These are phyloP conservation scores for Persicaria tinctoria DNA, from an alignment of 148 eudicot species.

Conservation along the genomic window DNA sequence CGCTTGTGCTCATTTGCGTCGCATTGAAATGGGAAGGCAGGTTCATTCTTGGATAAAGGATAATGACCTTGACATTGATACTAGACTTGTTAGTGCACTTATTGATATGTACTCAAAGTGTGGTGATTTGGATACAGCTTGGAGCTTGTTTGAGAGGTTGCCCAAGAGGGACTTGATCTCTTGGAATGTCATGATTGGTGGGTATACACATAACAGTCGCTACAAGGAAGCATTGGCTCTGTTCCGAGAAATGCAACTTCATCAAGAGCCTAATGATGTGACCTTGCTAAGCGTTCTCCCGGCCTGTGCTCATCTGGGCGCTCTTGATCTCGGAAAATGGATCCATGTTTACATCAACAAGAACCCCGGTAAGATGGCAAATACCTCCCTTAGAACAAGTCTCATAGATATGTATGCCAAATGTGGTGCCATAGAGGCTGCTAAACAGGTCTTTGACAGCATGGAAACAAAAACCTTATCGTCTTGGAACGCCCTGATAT, in stretches of 20 bases:
- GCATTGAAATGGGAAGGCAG: slow-evolving; percentile 36
- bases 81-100: slow-evolving; percentile 38
- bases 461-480: slow-evolving; percentile 21
- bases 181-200: slow-evolving; percentile 66
- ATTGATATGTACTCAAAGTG: slow-evolving; percentile 58
- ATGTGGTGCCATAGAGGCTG: slow-evolving; percentile 48
- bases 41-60: slow-evolving; percentile 33
- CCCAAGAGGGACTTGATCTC: slow-evolving; percentile 36
- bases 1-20: slow-evolving; percentile 42
- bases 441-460: slow-evolving; percentile 34
- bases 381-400: slow-evolving; percentile 34
- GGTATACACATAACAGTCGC: slow-evolving; percentile 36
- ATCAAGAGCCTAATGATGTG: slow-evolving; percentile 36
- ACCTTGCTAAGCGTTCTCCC: slow-evolving; percentile 45
- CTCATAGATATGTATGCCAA: slow-evolving; percentile 67
- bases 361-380: slow-evolving; percentile 19
- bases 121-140: slow-evolving; percentile 36
- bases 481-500: slow-evolving; percentile 49
- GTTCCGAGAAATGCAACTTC: slow-evolving; percentile 40
- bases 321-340: slow-evolving; percentile 63
- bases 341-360: slow-evolving; percentile 42
- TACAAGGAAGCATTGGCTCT: slow-evolving; percentile 41
- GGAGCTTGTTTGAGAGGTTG: slow-evolving; percentile 36
- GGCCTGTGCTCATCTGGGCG: slow-evolving; percentile 52
- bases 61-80: slow-evolving; percentile 18